A percentile compares a stretch with the other conserved stretches of the same genome.
Conservation (phyloP, 1,139 yeast species). For the Suhomyces bokatorum region DNA sequence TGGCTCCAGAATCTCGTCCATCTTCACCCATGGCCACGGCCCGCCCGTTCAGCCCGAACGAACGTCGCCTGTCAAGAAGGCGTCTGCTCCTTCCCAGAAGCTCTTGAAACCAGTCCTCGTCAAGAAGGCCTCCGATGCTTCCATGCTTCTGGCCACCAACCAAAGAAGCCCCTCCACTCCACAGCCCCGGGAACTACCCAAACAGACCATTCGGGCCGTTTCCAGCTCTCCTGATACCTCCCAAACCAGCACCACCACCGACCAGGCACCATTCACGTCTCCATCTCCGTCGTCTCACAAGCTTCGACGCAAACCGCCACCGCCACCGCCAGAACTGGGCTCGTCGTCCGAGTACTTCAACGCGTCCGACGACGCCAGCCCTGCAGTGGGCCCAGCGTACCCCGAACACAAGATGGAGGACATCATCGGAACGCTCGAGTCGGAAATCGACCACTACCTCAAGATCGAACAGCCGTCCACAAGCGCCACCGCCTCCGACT, state of each 20-base stretch:
- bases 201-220: conserved; percentile 1
- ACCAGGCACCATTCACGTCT: background rate
- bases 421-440: conserved; percentile 22
- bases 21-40: conserved; percentile 22
- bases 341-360: conserved; percentile 14
- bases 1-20: conserved; percentile 31
- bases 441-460: conserved; percentile 19
- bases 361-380: conserved; percentile 5
- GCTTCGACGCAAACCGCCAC: conserved; percentile 27
- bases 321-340: conserved; percentile 13
- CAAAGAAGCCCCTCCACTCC: conserved; percentile 5
- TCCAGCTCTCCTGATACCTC: conserved; percentile 2
- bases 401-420: conserved; percentile 15
- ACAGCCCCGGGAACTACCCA: conserved; percentile 1
- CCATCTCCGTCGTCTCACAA: conserved; percentile 1
- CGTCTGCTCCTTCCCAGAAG: conserved; percentile 1
- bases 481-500: conserved; percentile 1
- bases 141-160: conserved; percentile 7
- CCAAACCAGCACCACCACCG: background rate
- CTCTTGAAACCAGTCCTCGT: conserved; percentile 10
- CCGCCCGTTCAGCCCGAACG: conserved; percentile 2
- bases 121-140: conserved; percentile 11
- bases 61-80: background rate
- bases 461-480: conserved; percentile 9
- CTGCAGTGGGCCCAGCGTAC: background rate